Conservation (phyloP, 1,139 yeast genomes). For the Citeromyces hawaiiensis region DNA sequence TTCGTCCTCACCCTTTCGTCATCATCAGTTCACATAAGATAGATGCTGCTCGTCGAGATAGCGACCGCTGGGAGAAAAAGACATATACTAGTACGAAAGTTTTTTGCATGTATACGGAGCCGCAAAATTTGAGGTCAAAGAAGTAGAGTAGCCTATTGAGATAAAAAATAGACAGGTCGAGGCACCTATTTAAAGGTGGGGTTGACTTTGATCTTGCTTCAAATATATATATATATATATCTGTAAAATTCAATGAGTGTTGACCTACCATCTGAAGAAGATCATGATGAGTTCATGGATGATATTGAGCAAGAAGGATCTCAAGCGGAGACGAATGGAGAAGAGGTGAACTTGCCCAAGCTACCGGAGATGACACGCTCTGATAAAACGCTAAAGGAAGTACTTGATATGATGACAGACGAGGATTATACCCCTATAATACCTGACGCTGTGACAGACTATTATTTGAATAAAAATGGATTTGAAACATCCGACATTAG, state of each 20-base stretch:
- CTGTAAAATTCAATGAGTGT: not conserved
- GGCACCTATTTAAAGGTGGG: too few relatives aligned
- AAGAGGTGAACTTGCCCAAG: not conserved
- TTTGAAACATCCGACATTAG: constrained; percentile 70
- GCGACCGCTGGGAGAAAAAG: too few relatives aligned
- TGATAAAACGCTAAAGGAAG: constrained; percentile 80
- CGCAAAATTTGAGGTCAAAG: too few relatives aligned
- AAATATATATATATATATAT: too few relatives aligned
- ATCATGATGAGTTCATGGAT: not conserved
- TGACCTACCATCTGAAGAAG: constrained; percentile 1
- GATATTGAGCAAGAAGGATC: not conserved
- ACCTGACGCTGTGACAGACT: constrained; percentile 97
- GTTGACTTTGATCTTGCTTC: too few relatives aligned
- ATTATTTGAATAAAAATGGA: constrained; percentile 81
- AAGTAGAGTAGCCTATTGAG: too few relatives aligned
- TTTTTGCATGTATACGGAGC: too few relatives aligned
- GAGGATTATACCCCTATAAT: constrained; percentile 93
- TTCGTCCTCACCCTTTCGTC: too few relatives aligned
- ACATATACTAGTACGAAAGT: too few relatives aligned
- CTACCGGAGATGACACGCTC: constrained; percentile 66
- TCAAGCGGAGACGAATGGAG: not conserved
- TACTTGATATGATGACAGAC: constrained; percentile 80
- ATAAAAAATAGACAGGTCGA: too few relatives aligned
- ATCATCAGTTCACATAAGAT: too few relatives aligned
- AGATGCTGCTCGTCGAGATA: too few relatives aligned